Evolutionary conservation across 2,329 filamentous ascomycete species (phyloP).

Genomic region (Colletotrichum tanaceti): DNA sequence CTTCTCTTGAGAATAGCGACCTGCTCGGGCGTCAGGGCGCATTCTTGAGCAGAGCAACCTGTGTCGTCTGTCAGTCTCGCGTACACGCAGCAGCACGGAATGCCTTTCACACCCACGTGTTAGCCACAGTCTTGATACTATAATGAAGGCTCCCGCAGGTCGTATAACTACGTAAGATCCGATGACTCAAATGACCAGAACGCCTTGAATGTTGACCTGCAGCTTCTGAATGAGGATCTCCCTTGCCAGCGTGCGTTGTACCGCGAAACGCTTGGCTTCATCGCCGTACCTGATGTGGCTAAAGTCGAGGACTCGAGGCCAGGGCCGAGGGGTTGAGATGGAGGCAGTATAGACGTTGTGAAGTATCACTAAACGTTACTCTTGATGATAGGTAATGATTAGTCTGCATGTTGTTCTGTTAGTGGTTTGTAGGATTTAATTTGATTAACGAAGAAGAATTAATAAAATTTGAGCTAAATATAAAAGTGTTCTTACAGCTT

Average conservation of each 20-base stretch:
- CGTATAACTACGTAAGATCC: no score
- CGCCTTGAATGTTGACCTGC: not conserved
- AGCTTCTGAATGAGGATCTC: not conserved
- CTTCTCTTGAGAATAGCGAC: slow-evolving; percentile 7
- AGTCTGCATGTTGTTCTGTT: no score
- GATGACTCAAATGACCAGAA: no score
- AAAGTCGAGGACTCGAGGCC: slow-evolving; percentile 4
- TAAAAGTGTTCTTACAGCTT: not conserved
- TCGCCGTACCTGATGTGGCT: not conserved
- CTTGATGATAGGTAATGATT: no score
- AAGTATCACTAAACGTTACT: no score
- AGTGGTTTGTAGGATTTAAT: no score
- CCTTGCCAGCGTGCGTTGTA: not conserved
- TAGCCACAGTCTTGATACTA: no score
- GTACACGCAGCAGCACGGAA: not conserved
- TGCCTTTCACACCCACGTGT: not conserved
- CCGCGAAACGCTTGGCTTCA: not conserved
- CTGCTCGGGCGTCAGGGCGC: slow-evolving; percentile 10
- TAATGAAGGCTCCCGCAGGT: no score
- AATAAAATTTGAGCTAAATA: not conserved
- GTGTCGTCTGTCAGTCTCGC: not conserved
- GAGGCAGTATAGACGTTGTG: not conserved
- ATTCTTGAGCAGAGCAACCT: slow-evolving; percentile 10
- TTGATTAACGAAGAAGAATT: no score
- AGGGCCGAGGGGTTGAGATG: not conserved